Conservation (phyloP, 139 green algal genomes). For the Coccomyxa sp. region DNA sequence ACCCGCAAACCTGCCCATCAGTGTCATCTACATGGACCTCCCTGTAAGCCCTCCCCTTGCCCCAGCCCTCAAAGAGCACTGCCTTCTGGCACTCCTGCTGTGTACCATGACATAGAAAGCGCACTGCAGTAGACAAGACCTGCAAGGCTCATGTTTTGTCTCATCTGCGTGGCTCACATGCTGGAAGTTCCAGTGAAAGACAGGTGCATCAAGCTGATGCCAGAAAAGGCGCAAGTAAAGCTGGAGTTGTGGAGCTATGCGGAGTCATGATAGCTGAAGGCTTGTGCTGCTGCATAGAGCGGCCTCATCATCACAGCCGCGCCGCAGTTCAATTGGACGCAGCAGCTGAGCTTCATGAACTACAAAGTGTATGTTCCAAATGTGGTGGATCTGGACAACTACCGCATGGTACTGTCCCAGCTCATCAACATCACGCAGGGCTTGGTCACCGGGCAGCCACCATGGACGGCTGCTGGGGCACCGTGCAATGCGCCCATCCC, state of each 20-base stretch:
- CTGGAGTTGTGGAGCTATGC: background rate
- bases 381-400: slow-evolving; percentile 13
- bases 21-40: slow-evolving; percentile 2
- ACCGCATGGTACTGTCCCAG: background rate
- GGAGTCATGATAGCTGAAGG: background rate
- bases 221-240: background rate
- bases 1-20: background rate
- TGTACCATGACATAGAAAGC: background rate
- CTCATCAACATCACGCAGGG: background rate
- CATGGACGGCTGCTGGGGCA: background rate
- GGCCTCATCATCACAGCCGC: slow-evolving; percentile 5
- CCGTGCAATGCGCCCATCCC: background rate
- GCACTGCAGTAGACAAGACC: background rate
- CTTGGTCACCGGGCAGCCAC: background rate
- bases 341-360: background rate
- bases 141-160: background rate
- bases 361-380: slow-evolving; percentile 10
- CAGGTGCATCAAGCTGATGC: background rate
- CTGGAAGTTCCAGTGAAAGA: background rate
- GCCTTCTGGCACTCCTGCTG: background rate
- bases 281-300: background rate
- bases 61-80: background rate
- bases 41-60: background rate
- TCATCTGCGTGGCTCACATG: background rate
- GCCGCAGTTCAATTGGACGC: slow-evolving; percentile 4